These are phyloP conservation scores for Taphrina communis DNA, from an alignment of 1,139 yeast species.

Conservation along the genomic window DNA sequence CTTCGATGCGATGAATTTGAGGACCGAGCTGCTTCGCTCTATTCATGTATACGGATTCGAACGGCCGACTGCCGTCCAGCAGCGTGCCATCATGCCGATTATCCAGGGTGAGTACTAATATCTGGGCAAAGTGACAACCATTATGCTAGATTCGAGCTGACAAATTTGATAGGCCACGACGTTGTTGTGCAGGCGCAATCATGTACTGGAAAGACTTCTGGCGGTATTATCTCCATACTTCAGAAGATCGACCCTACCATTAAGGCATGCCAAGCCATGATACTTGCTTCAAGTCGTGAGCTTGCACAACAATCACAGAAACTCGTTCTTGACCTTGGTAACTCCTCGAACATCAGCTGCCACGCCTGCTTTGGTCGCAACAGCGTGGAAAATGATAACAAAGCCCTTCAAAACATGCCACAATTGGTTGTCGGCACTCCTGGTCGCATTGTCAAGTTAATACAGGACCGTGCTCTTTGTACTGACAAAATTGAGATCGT, in stretches of 20 bases:
- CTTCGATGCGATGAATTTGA: conserved; percentile 56
- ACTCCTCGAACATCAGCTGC: conserved; percentile 89
- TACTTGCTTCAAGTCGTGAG: conserved; percentile 98
- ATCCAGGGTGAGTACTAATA: conserved; percentile 62
- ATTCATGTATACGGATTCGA: conserved; percentile 73
- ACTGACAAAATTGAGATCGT: conserved; percentile 93
- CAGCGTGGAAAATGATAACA: conserved; percentile 85
- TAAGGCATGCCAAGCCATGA: conserved; percentile 68
- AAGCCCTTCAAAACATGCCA: conserved; percentile 88
- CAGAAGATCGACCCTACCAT: conserved; percentile 58
- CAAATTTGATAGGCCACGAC: conserved; percentile 67
- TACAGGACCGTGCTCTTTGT: conserved; percentile 88
- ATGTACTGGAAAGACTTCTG: conserved; percentile 99
- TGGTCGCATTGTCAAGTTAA: conserved; percentile 98
- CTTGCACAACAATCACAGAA: conserved; percentile 97
- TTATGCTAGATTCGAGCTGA: too few relatives aligned
- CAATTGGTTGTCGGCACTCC: conserved; percentile 99
- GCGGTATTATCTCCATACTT: conserved; percentile 94
- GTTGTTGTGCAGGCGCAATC: conserved; percentile 99
- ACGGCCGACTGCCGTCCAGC: conserved; percentile 92
- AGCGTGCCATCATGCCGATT: conserved; percentile 96
- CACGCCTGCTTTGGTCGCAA: conserved; percentile 99
- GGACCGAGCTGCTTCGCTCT: conserved; percentile 59
- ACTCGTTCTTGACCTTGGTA: conserved; percentile 91
- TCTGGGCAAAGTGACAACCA: too few relatives aligned